phyloP scores from a whole-genome alignment of 164 flowering plant genomes.

The Taxillus chinensis region DNA sequence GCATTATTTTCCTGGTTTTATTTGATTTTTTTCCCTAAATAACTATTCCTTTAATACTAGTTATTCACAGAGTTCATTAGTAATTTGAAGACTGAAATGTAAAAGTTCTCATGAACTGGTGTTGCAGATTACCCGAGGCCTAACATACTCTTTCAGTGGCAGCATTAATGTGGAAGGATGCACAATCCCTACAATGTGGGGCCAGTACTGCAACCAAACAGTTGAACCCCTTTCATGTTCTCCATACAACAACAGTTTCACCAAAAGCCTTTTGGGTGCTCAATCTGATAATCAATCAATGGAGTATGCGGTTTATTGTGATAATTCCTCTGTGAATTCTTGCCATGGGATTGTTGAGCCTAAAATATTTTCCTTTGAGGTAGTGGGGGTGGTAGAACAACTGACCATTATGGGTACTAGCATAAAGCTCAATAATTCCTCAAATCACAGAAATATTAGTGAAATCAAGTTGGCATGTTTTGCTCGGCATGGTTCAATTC shows the following conservation, averaged over 20 bases:
- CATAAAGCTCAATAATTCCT: conserved; percentile 21
- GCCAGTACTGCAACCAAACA: conserved; percentile 75
- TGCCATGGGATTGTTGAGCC: conserved; percentile 40
- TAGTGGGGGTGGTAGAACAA: conserved; percentile 31
- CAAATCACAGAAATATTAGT: conserved; percentile 16
- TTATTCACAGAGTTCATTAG: no score
- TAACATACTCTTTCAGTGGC: conserved; percentile 47
- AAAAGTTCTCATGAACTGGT: neutral
- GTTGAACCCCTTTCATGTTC: conserved; percentile 49
- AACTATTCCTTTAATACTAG: no score
- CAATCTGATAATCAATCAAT: conserved; percentile 17
- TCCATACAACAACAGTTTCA: conserved; percentile 15
- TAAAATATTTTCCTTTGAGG: conserved; percentile 44
- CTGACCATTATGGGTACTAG: conserved; percentile 34
- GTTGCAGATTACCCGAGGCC: conserved; percentile 73
- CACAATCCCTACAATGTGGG: conserved; percentile 42
- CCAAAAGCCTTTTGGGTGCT: conserved; percentile 14
- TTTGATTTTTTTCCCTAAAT: neutral
- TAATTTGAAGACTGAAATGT: no score
- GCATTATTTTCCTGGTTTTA: neutral
- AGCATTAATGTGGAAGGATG: conserved; percentile 73
- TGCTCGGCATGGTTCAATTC: conserved; percentile 68
- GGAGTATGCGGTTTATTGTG: conserved; percentile 34
- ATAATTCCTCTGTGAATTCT: conserved; percentile 20
- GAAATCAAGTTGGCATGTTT: conserved; percentile 37